These are phyloP conservation scores for Eruca vesicaria DNA, from an alignment of 441 rosid species.

Conservation along the genomic window DNA sequence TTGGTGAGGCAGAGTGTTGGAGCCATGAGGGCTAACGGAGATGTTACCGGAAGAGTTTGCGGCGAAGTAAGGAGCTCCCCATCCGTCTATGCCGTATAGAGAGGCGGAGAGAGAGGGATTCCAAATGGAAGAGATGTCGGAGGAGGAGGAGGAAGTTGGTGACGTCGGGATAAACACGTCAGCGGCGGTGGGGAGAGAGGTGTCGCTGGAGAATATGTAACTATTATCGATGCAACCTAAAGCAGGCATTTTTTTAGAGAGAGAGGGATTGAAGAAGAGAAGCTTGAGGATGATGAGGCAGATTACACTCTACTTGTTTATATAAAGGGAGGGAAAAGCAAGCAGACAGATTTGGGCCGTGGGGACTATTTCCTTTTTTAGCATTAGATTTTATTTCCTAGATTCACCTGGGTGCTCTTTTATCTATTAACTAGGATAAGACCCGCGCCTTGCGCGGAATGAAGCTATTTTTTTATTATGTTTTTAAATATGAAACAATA, in stretches of 20 bases:
- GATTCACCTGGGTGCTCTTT: not conserved
- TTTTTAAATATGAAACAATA: too few species aligned
- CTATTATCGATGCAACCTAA: constrained; percentile 82
- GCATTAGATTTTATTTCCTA: not conserved
- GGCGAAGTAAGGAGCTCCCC: constrained; percentile 95
- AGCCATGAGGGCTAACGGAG: constrained; percentile 71
- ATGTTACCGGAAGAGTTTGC: constrained; percentile 73
- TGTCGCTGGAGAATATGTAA: constrained; percentile 21
- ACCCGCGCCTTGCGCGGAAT: too few species aligned
- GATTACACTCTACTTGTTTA: constrained; percentile 26
- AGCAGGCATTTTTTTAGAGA: constrained; percentile 86
- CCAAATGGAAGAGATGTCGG: constrained; percentile 41
- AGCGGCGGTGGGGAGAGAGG: constrained; percentile 28
- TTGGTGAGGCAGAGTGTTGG: constrained; percentile 68
- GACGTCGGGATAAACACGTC: constrained; percentile 32
- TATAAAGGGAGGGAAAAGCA: constrained; percentile 45
- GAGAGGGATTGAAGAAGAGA: not conserved
- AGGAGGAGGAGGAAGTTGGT: constrained; percentile 12
- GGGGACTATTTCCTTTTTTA: constrained; percentile 17
- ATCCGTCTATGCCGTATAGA: constrained; percentile 63
- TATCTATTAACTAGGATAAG: too few species aligned
- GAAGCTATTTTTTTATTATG: too few species aligned
- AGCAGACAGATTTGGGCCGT: constrained; percentile 17
- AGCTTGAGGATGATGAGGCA: constrained; percentile 52
- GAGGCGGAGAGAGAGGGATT: constrained; percentile 64